Percentiles rank a stretch among this genome's conserved stretches.
Evolutionary conservation across 352 stramenopile genomes (phyloP).

Genomic region (Pythium pyrilobum): DNA sequence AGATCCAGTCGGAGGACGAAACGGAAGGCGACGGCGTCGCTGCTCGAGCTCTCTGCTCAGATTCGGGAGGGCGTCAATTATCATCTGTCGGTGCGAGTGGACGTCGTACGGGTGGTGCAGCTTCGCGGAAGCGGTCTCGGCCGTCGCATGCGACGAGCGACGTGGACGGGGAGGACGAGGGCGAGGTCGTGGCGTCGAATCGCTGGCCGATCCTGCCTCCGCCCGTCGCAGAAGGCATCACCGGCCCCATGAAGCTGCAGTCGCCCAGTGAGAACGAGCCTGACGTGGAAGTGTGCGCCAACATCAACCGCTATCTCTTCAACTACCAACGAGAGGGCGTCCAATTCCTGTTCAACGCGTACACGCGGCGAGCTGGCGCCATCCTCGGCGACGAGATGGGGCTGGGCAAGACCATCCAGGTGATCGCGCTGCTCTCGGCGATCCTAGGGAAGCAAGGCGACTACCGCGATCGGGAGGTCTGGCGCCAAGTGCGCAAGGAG

Average conservation of each 20-base stretch:
- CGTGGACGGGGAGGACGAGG: slow-evolving; percentile 23
- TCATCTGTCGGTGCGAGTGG: too few relatives aligned
- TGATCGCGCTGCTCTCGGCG: slow-evolving; percentile 88
- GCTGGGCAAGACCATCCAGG: slow-evolving; percentile 93
- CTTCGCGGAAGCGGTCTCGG: slow-evolving; percentile 3
- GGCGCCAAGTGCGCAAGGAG: slow-evolving; percentile 92
- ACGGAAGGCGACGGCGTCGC: too few relatives aligned
- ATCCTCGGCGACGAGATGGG: slow-evolving; percentile 99
- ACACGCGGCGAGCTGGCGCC: slow-evolving; percentile 41
- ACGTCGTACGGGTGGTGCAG: not conserved
- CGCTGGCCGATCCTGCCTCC: slow-evolving; percentile 49
- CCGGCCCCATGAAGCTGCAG: slow-evolving; percentile 38
- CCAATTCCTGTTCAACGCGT: slow-evolving; percentile 60
- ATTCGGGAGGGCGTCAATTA: too few relatives aligned
- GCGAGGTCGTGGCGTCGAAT: slow-evolving; percentile 18
- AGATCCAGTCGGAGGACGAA: slow-evolving; percentile 21
- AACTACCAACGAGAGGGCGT: slow-evolving; percentile 71
- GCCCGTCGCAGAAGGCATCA: slow-evolving; percentile 29
- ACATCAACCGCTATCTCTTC: slow-evolving; percentile 70
- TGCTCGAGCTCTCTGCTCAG: too few relatives aligned
- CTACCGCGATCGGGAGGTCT: slow-evolving; percentile 92
- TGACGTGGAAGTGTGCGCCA: slow-evolving; percentile 48
- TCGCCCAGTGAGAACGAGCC: slow-evolving; percentile 1
- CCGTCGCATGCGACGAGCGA: not conserved
- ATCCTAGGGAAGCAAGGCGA: slow-evolving; percentile 91